These are phyloP conservation scores for Tremellales sp. DNA, from an alignment of 1,284 basidiomycete genomes.

Conservation along the genomic window DNA sequence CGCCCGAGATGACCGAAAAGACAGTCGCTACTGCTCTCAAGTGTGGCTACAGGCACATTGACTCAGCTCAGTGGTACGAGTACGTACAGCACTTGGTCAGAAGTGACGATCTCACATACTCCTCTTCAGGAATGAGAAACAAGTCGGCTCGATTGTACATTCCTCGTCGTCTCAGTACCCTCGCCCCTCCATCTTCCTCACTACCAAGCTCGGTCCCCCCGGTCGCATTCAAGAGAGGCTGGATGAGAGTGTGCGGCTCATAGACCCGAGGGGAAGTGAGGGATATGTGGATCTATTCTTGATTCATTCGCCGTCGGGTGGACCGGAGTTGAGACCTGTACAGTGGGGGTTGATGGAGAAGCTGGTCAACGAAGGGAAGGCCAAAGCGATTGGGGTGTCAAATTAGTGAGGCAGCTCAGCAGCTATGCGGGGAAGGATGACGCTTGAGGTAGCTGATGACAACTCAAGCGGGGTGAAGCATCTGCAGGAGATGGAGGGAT, in stretches of 20 bases:
- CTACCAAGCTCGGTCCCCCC: conserved; percentile 59
- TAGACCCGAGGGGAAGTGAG: conserved; percentile 49
- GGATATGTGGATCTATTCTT: conserved; percentile 70
- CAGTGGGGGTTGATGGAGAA: conserved; percentile 28
- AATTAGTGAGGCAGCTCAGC: conserved; percentile 59
- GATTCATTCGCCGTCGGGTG: conserved; percentile 54
- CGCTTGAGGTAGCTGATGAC: not conserved
- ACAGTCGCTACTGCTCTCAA: conserved; percentile 64
- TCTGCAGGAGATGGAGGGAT: conserved; percentile 64
- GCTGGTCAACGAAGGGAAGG: conserved; percentile 58
- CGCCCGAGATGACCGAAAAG: conserved; percentile 53
- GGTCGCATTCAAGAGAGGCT: conserved; percentile 58
- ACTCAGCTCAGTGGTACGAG: conserved; percentile 40
- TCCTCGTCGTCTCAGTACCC: conserved; percentile 11
- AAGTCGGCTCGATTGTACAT: conserved; percentile 27
- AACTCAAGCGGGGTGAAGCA: conserved; percentile 63
- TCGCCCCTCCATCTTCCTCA: conserved; percentile 46
- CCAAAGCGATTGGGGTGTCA: conserved; percentile 67
- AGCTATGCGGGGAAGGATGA: not conserved
- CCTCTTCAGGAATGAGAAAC: conserved; percentile 19
- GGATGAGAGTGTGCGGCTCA: conserved; percentile 56
- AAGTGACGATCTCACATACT: no score
- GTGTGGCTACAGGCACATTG: conserved; percentile 58
- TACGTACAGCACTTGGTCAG: conserved; percentile 53
- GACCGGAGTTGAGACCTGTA: conserved; percentile 26